These are phyloP conservation scores for Calonectria honghensis DNA, from an alignment of 2,329 filamentous ascomycete genomes.

Conservation along the genomic window DNA sequence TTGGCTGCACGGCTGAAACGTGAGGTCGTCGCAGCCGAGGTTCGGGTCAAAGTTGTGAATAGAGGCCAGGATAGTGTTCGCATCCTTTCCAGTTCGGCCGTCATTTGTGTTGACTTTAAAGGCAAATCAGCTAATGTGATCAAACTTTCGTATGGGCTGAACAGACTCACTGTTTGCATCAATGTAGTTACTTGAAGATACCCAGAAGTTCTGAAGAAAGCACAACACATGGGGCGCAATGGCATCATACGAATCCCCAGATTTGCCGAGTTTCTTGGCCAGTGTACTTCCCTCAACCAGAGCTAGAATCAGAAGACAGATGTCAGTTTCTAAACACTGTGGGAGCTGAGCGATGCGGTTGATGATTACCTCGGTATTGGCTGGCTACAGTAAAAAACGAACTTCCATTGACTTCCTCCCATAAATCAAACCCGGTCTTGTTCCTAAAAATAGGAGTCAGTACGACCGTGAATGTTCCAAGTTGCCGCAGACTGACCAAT, in stretches of 20 bases:
- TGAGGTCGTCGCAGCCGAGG: conserved; percentile 79
- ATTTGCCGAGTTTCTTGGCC: conserved; percentile 77
- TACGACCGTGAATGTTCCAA: too few relatives aligned
- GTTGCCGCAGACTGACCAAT: conserved; percentile 69
- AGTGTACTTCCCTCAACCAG: conserved; percentile 80
- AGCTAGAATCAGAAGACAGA: conserved; percentile 58
- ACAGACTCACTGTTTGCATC: conserved; percentile 78
- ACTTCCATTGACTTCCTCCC: conserved; percentile 86
- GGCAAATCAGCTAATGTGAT: neutral
- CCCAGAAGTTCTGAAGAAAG: conserved; percentile 86
- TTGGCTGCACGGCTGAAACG: conserved; percentile 86
- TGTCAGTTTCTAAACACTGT: neutral
- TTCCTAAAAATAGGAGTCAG: conserved; percentile 62
- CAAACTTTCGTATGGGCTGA: neutral
- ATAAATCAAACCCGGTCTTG: conserved; percentile 82
- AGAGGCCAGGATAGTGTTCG: conserved; percentile 80
- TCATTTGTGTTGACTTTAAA: conserved; percentile 72
- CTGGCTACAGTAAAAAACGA: conserved; percentile 87
- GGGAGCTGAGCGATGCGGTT: too few relatives aligned
- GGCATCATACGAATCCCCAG: conserved; percentile 75
- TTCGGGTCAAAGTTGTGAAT: conserved; percentile 82
- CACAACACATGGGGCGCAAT: conserved; percentile 83
- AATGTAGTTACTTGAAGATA: conserved; percentile 74
- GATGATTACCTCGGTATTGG: conserved; percentile 76
- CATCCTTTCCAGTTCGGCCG: conserved; percentile 81